These are phyloP conservation scores for Apiospora marii DNA, from an alignment of 2,329 filamentous ascomycete species.

Conservation along the genomic window DNA sequence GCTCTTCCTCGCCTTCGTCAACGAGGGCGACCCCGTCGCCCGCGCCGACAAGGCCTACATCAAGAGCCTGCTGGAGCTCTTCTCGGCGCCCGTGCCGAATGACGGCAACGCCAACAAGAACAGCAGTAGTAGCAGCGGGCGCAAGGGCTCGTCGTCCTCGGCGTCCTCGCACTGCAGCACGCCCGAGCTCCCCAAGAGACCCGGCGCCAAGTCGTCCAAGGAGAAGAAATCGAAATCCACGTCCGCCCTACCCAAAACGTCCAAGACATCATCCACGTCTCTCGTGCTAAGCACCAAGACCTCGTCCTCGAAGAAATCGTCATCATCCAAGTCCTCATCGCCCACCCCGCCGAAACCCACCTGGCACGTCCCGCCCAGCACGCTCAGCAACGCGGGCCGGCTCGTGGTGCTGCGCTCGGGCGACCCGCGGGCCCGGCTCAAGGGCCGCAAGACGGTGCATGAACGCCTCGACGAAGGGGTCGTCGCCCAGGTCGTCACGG, in stretches of 20 bases:
- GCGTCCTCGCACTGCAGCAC: neutral
- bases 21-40: slow-evolving; percentile 84
- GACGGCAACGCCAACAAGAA: neutral
- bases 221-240: slow-evolving; percentile 30
- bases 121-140: neutral
- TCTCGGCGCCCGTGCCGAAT: slow-evolving; percentile 65
- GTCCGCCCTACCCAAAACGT: neutral
- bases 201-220: slow-evolving; percentile 26
- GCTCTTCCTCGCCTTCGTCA: slow-evolving; percentile 81
- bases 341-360: slow-evolving; percentile 42
- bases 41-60: slow-evolving; percentile 81
- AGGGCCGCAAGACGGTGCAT: slow-evolving; percentile 56
- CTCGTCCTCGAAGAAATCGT: slow-evolving; percentile 32
- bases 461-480: slow-evolving; percentile 66
- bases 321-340: slow-evolving; percentile 33
- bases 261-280: neutral
- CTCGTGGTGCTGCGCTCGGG: slow-evolving; percentile 71
- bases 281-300: slow-evolving; percentile 17
- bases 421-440: slow-evolving; percentile 46
- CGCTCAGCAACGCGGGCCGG: slow-evolving; percentile 74
- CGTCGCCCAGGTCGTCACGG: slow-evolving; percentile 72
- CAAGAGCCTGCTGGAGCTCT: slow-evolving; percentile 74
- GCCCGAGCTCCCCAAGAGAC: neutral
- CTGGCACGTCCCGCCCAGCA: slow-evolving; percentile 72
- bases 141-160: neutral